Percentiles rank a stretch among this genome's conserved stretches.
Conservation (phyloP, 2,329 filamentous ascomycete genomes). For the Fusarium siculi region DNA sequence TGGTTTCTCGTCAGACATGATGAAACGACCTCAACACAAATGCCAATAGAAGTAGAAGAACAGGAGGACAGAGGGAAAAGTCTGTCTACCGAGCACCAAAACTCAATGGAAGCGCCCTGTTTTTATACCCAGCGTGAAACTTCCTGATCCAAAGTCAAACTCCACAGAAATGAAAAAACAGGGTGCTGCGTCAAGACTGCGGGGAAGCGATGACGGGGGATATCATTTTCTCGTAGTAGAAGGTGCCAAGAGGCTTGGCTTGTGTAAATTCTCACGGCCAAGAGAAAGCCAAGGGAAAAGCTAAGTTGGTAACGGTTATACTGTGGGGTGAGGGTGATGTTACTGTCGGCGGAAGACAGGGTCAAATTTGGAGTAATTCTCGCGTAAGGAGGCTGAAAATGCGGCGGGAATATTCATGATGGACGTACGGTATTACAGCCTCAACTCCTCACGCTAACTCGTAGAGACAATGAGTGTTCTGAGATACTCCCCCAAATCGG, state of each 20-base stretch:
- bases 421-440: rapidly evolving
- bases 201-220: conserved; percentile 5
- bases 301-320: conserved; percentile 1
- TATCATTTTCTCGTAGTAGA: conserved; percentile 17
- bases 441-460: not conserved
- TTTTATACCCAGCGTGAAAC: conserved; percentile 1
- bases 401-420: not conserved
- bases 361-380: conserved; percentile 5
- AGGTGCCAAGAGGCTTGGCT: conserved; percentile 30
- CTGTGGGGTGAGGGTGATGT: not conserved
- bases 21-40: too few relatives aligned
- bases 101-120: not conserved
- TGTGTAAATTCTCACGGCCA: not conserved
- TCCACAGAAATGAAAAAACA: conserved; percentile 5
- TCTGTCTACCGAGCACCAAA: not conserved
- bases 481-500: not conserved
- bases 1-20: conserved; percentile 25
- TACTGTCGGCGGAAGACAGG: not conserved
- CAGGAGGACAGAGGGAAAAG: not conserved
- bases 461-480: not conserved
- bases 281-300: conserved; percentile 24
- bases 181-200: conserved; percentile 16
- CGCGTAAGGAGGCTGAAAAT: not conserved
- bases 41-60: too few relatives aligned
- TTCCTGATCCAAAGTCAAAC: not conserved